Conservation (phyloP, 306 rosid species). For the Cucumis cinereus region DNA sequence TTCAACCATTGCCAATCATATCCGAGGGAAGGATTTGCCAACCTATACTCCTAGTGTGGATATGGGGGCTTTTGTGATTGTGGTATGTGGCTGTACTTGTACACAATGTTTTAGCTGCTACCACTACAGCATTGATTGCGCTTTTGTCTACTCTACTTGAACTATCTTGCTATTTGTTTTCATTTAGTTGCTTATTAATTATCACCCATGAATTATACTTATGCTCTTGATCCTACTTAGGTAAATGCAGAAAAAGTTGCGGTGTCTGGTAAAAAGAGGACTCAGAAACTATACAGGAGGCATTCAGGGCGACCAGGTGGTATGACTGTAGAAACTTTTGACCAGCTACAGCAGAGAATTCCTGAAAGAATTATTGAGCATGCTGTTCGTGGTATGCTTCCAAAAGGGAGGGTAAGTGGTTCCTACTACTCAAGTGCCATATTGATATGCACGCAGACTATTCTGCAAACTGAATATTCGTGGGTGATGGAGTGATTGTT, state of each 20-base stretch:
- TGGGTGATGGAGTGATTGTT: background rate
- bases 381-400: constrained; percentile 99
- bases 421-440: background rate
- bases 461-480: background rate
- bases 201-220: background rate
- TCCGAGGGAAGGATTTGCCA: constrained; percentile 67
- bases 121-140: background rate
- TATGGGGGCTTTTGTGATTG: constrained; percentile 97
- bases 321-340: constrained; percentile 86
- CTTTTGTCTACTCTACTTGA: background rate
- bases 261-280: constrained; percentile 85
- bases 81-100: constrained; percentile 42
- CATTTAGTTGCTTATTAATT: background rate
- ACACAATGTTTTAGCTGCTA: background rate
- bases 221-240: constrained; percentile 25
- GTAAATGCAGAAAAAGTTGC: constrained; percentile 95
- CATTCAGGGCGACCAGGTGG: constrained; percentile 99
- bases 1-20: constrained; percentile 72
- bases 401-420: constrained; percentile 89
- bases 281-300: constrained; percentile 87
- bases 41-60: constrained; percentile 94
- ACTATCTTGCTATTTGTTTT: background rate
- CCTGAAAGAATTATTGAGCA: constrained; percentile 95
- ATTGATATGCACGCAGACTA: background rate
- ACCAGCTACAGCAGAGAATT: constrained; percentile 81